These are phyloP conservation scores for Gyromitra esculenta DNA, from an alignment of 2,329 filamentous ascomycete species.

Conservation along the genomic window DNA sequence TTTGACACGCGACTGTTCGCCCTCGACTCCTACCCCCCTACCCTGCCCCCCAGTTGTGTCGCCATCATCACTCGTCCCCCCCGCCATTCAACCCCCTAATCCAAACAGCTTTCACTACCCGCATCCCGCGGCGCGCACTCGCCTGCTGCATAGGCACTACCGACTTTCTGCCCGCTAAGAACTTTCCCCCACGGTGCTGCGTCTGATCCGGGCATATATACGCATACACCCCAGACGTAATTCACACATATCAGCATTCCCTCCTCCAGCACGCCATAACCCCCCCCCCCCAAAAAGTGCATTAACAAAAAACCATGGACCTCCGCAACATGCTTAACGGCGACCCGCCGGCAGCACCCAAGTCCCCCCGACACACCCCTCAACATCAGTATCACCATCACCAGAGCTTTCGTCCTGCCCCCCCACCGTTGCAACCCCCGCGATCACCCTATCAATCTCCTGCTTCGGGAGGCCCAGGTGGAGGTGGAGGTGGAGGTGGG, in stretches of 20 bases:
- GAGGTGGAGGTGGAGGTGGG: not conserved
- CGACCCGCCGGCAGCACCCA: conserved; percentile 51
- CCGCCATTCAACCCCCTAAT: conserved; percentile 43
- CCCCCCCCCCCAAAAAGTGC: conserved; percentile 36
- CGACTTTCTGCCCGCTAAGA: conserved; percentile 11
- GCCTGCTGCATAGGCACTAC: conserved; percentile 9
- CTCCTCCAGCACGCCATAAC: conserved; percentile 31
- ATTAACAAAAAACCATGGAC: conserved; percentile 53
- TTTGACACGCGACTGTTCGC: conserved; percentile 44
- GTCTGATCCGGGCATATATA: conserved; percentile 29
- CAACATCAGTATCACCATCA: conserved; percentile 31
- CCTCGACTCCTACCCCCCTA: conserved; percentile 13
- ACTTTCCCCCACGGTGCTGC: not conserved
- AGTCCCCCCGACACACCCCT: conserved; percentile 41
- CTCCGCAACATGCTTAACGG: conserved; percentile 57
- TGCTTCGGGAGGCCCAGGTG: not conserved
- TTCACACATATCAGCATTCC: conserved; percentile 33
- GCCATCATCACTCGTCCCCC: conserved; percentile 43
- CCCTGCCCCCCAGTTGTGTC: conserved; percentile 39
- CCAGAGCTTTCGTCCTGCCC: conserved; percentile 39
- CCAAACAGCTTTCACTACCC: conserved; percentile 17
- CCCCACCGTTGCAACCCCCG: conserved; percentile 46
- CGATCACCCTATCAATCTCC: conserved; percentile 43
- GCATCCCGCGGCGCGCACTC: conserved; percentile 29
- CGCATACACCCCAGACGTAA: conserved; percentile 24